Evolutionary conservation across 2,329 filamentous ascomycete genomes (phyloP), one percentile per base, ranked within the genome.

Genomic region (Cadophora sp.): DNA sequence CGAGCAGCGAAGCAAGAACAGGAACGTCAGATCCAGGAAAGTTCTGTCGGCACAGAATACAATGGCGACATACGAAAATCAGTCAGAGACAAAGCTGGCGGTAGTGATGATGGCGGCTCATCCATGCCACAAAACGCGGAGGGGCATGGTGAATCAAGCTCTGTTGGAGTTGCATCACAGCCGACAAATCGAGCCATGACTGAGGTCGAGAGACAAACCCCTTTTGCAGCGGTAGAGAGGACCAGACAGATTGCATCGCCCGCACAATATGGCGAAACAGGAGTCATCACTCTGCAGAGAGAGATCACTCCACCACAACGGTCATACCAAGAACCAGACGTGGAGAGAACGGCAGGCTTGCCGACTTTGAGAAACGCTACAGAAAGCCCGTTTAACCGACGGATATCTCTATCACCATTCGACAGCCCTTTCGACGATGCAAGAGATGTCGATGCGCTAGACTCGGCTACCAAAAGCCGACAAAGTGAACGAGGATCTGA

Each of bases 11-110:
- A 27, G 34, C 24, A 27, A 59, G 34, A 37, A 37, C 31, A 59
- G 56, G 56, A 40, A n/a, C 31, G 56, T 27, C n/a, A 14, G 2
- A 59, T 26, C 22, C n/a, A 59, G n/a, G 56, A 58, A 58, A 31
- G 19, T 31, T 29, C 51, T 31, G 51, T 31, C 6, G 24, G 51
- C 14, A 55, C 5, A n/a, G 51, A 31, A 3, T n/a, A 55, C 8
- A 55, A n/a, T 19, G 51, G 51, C 3, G 16, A 8, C 14, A 55
- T 31, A 31, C 19, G 51, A 14, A n/a, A 6, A 31, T 29, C 51
- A n/a, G 12, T 29, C 6, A 55, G 26, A n/a, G 51, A 53, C 16
- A 53, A 55, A 29, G 26, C 16, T 43, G 40, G 16, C 19, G 43
- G n/a, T 22, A 48, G 43, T 48, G 43, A 22, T 22, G n/a, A 8